Conservation (phyloP, 129 eudicot species). For the Kitagawia praeruptora region DNA sequence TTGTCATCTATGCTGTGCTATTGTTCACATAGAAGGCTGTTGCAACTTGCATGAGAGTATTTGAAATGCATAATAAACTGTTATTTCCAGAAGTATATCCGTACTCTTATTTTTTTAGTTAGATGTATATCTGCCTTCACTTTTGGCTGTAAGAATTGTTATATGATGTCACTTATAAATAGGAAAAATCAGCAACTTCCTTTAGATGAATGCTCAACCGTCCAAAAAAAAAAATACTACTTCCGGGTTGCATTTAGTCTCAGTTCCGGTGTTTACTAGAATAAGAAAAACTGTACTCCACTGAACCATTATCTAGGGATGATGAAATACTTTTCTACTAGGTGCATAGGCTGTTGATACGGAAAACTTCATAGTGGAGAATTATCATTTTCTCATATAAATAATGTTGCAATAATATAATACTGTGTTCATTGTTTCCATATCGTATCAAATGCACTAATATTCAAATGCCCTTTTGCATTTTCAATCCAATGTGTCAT, state of each 20-base stretch:
- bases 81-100: not conserved
- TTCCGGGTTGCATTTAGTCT: not conserved
- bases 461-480: not conserved
- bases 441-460: not conserved
- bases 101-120: no score
- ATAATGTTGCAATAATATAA: not conserved
- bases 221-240: not conserved
- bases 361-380: not conserved
- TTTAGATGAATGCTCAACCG: not conserved
- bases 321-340: not conserved
- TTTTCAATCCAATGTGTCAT: not conserved
- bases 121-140: not conserved
- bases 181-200: not conserved
- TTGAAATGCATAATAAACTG: not conserved
- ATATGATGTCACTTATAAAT: not conserved
- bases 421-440: not conserved
- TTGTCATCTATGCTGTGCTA: not conserved
- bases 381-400: not conserved
- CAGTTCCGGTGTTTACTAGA: not conserved
- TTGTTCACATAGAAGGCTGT: not conserved
- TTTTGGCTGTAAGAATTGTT: not conserved
- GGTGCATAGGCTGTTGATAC: not conserved
- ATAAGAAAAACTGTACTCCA: not conserved
- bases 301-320: not conserved
- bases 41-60: not conserved